Conservation (phyloP, 2,329 filamentous ascomycete species). For the Xylaria sp. region DNA sequence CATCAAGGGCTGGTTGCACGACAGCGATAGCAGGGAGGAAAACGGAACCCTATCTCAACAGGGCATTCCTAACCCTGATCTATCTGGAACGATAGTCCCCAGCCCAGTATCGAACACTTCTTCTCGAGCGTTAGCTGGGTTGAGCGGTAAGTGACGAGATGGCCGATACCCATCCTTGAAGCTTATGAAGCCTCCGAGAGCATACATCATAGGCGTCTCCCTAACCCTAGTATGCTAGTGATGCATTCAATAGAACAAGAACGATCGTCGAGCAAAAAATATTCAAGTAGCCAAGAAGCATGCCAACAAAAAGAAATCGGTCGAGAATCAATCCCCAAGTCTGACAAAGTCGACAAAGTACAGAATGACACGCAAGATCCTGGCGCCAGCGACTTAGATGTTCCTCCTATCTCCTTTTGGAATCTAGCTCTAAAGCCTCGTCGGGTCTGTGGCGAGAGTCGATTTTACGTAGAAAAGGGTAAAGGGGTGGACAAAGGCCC, state of each 20-base stretch:
- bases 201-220: not conserved
- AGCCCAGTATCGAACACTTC: not conserved
- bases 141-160: not conserved
- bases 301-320: not conserved
- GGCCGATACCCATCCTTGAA: not conserved
- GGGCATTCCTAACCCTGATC: not conserved
- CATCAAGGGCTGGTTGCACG: conserved; percentile 2
- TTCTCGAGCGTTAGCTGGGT: not conserved
- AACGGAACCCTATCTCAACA: not conserved
- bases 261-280: not conserved
- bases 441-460: not conserved
- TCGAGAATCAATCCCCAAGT: not conserved
- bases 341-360: not conserved
- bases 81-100: not conserved
- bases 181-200: not conserved
- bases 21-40: not conserved
- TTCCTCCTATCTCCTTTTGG: not conserved
- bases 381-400: not conserved
- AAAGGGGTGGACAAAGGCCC: not conserved
- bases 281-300: not conserved
- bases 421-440: not conserved
- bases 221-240: not conserved
- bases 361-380: not conserved
- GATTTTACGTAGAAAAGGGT: not conserved
- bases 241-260: not conserved